These are phyloP conservation scores for Acanthamoeba lenticulata DNA, from an alignment of 208 protist species.

Conservation along the genomic window DNA sequence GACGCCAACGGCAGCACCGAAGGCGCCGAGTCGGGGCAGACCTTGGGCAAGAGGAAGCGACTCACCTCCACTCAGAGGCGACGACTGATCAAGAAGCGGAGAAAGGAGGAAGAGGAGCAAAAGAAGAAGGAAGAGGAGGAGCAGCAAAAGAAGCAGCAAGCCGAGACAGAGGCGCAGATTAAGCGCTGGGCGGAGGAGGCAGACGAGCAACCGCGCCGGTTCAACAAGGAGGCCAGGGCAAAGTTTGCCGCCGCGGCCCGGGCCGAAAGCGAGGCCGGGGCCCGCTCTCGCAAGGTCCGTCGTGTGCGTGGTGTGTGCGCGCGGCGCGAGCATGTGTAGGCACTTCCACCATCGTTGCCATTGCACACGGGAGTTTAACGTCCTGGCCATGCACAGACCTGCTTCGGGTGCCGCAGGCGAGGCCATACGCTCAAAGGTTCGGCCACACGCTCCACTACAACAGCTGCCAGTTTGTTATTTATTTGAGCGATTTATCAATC, in stretches of 20 bases:
- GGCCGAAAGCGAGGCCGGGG: too few relatives aligned
- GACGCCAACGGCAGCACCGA: not conserved
- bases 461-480: not conserved
- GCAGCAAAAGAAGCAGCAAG: not conserved
- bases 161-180: not conserved
- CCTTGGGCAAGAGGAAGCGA: not conserved
- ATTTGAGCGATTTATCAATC: too few relatives aligned
- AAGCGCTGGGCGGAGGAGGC: not conserved
- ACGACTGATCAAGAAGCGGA: not conserved
- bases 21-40: not conserved
- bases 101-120: not conserved
- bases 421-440: not conserved
- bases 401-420: not conserved
- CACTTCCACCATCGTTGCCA: too few relatives aligned
- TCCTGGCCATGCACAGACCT: too few relatives aligned
- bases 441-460: not conserved
- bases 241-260: too few relatives aligned
- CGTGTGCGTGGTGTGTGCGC: not conserved
- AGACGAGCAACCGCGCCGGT: not conserved
- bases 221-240: not conserved
- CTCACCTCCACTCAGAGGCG: not conserved
- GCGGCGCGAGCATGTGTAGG: too few relatives aligned
- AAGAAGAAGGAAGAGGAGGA: slow-evolving; percentile 9
- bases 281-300: not conserved
- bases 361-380: too few relatives aligned